A percentile compares a stretch with the other conserved stretches of the same genome.
These are phyloP conservation scores for Sindora glabra DNA, from an alignment of 306 rosid genomes.

Conservation along the genomic window DNA sequence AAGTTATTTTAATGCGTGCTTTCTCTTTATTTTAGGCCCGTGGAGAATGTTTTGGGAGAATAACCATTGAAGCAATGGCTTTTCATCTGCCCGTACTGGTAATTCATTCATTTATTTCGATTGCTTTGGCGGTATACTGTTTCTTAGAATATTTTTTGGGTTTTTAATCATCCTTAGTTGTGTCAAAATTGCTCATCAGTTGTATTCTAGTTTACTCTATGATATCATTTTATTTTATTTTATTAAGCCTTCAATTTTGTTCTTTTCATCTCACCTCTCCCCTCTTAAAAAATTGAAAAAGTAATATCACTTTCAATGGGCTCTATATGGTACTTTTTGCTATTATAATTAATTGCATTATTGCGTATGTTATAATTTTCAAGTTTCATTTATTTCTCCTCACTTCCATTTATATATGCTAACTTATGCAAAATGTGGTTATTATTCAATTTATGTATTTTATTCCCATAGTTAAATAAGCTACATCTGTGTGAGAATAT, in stretches of 20 bases:
- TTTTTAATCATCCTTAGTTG: not conserved
- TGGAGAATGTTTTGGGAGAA: conserved; percentile 86
- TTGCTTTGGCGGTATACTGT: not conserved
- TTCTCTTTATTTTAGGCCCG: conserved; percentile 40
- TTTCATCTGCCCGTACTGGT: conserved; percentile 85
- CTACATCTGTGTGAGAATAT: not conserved
- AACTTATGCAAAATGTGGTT: not conserved
- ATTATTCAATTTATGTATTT: not conserved
- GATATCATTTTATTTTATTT: not conserved
- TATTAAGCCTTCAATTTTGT: not conserved
- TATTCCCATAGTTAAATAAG: not conserved
- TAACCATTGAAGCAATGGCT: conserved; percentile 82
- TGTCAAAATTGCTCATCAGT: not conserved
- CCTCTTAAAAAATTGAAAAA: too few species aligned
- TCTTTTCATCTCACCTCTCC: too few species aligned
- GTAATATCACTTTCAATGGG: too few species aligned
- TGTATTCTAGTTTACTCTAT: not conserved
- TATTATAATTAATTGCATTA: too few species aligned
- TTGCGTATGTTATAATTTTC: too few species aligned
- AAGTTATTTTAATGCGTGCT: not conserved
- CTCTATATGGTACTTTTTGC: too few species aligned
- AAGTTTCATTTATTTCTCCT: not conserved
- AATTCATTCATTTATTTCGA: conserved; percentile 9
- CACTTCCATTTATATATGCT: not conserved
- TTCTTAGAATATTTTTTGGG: not conserved